Evolutionary conservation across 1,284 basidiomycete species (phyloP).

Genomic region (Gomphus bonarii): DNA sequence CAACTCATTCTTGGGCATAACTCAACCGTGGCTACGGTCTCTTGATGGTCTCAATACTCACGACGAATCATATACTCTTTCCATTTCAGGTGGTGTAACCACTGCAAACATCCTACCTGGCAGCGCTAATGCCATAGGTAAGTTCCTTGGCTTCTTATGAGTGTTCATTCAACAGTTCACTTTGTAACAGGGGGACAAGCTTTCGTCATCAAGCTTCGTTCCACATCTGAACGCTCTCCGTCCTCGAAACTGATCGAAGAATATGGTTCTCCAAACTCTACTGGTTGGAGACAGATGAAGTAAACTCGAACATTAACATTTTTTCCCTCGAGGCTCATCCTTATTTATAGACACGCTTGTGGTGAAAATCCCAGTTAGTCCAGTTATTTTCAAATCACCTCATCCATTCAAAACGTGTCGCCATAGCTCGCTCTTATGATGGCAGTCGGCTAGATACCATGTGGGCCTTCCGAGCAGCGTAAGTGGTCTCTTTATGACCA

Average conservation of each 20-base stretch:
- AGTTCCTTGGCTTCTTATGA: background rate
- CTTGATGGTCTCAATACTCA: conserved; percentile 56
- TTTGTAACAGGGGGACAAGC: conserved; percentile 33
- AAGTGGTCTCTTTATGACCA: conserved; percentile 4
- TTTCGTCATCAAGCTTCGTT: conserved; percentile 39
- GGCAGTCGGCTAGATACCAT: conserved; percentile 38
- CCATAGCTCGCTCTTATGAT: conserved; percentile 16
- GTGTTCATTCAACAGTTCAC: background rate
- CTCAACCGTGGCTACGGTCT: conserved; percentile 45
- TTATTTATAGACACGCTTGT: conserved; percentile 12
- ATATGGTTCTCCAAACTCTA: conserved; percentile 23
- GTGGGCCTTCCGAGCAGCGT: conserved; percentile 43
- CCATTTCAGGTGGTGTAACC: conserved; percentile 53
- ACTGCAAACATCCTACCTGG: conserved; percentile 58
- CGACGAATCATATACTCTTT: conserved; percentile 44
- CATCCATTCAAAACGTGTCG: background rate
- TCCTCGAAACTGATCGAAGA: conserved; percentile 37
- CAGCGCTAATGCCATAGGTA: conserved; percentile 45
- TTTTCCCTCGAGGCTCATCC: background rate
- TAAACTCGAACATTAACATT: conserved; percentile 9
- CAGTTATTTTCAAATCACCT: background rate
- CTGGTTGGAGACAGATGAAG: conserved; percentile 42
- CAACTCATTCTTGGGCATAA: conserved; percentile 32
- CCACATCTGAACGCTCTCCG: conserved; percentile 31
- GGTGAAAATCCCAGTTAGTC: conserved; percentile 16